These are phyloP conservation scores for Daldinia sp. DNA, from an alignment of 2,329 filamentous ascomycete genomes.

Conservation along the genomic window DNA sequence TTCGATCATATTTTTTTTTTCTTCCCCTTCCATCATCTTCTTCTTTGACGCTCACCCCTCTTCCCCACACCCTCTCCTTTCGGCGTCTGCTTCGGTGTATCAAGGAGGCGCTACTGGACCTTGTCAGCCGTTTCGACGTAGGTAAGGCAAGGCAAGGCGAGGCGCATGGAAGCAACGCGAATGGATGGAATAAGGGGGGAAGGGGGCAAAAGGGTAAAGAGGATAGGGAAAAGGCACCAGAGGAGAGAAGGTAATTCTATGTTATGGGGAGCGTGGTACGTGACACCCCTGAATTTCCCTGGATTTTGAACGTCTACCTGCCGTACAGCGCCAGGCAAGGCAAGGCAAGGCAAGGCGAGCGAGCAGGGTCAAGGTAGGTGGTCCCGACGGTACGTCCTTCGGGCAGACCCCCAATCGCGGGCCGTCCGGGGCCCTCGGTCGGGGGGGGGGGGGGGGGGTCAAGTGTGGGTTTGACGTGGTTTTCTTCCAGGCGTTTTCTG, in stretches of 20 bases:
- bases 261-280: constrained; percentile 12
- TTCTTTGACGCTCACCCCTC: not conserved
- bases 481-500: not conserved
- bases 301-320: constrained; percentile 20
- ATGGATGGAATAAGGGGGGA: constrained; percentile 20
- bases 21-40: constrained; percentile 5
- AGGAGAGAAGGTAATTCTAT: constrained; percentile 3
- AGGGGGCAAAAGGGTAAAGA: not conserved
- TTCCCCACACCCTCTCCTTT: constrained; percentile 7
- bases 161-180: constrained; percentile 15
- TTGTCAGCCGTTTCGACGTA: constrained; percentile 28
- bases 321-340: not conserved
- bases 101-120: constrained; percentile 37
- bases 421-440: constrained; percentile 32
- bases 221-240: not conserved
- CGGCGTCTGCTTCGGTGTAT: constrained; percentile 35
- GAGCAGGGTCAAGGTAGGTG: constrained; percentile 31
- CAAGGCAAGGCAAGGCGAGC: constrained; percentile 32
- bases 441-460: constrained; percentile 24
- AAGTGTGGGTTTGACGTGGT: constrained; percentile 35
- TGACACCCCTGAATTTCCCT: constrained; percentile 21
- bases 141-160: constrained; percentile 9
- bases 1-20: not conserved
- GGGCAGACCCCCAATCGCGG: constrained; percentile 43
- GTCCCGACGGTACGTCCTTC: constrained; percentile 39